Base-by-base conservation (phyloP, 129 eudicot species). In the Flaveria bidentis region DNA sequence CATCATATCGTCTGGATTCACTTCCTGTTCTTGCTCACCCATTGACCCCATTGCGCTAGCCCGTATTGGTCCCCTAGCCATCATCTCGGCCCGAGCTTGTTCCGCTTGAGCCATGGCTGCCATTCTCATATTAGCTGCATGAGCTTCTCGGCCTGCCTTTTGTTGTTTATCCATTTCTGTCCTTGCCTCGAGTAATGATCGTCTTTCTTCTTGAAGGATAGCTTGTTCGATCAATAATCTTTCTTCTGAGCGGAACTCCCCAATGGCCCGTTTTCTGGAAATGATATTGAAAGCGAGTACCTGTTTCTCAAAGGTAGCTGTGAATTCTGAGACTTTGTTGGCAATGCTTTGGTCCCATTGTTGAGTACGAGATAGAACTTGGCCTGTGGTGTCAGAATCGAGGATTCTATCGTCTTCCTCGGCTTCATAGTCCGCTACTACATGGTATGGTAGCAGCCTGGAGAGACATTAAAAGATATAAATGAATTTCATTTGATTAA, bases 291-390 rank as follows among this genome's bases (percentile, higher is more conserved):
- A 81, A 14, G 85, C 85, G 11, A 69, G 85, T 2, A 81, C 85
- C 55, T 81, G 85, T 76, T 75, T 81, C 57, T 81, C 85, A 7
- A 81, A 81, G 9, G 85, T 81, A 15, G 81, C 85, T 13, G 85
- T 81, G 77, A 81, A 81, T 70, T 81, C 85, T 0, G 76, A 64
- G 13, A 81, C 85, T 69, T 81, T 81, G 68, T 75, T 76, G 20
- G 85, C 85, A 26, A 81, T 93, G 67, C 89, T 93, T 67, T 93
- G 84, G 85, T 93, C 97, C 98, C 98, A 81, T 69, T 81, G 85
- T 41, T 81, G 85, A 9, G 76, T 75, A 9, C 85, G 80, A 9
- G 85, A 81, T 12, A 75, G 67, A 11, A 81, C 81, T 64, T 70
- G 76, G 39, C 85, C 85, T 6, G 85, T 81, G 67, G 81, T 81